A percentile compares a stretch with the other conserved stretches of the same genome.
These are phyloP conservation scores for Corchorus olitorius DNA, from an alignment of 345 rosid genomes.

Conservation along the genomic window DNA sequence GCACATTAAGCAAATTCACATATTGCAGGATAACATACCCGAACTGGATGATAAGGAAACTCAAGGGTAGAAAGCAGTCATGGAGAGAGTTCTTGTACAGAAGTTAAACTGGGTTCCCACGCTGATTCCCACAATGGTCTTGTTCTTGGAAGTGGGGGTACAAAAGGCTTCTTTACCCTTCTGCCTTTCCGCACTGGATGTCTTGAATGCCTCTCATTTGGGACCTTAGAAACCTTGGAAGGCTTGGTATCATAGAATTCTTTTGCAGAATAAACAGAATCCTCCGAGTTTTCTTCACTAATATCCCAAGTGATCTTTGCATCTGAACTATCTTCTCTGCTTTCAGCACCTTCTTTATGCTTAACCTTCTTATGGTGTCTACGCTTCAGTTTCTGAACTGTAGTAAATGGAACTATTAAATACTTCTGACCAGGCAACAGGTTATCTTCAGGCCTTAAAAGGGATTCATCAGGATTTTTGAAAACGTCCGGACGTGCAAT, in stretches of 20 bases:
- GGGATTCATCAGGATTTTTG: conserved; percentile 41
- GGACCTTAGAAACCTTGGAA: conserved; percentile 16
- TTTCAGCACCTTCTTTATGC: conserved; percentile 19
- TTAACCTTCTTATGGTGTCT: conserved; percentile 28
- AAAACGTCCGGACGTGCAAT: conserved; percentile 59
- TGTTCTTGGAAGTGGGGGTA: conserved; percentile 49
- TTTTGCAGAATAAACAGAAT: conserved; percentile 42
- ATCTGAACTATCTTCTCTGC: conserved; percentile 26
- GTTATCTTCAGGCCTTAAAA: conserved; percentile 45
- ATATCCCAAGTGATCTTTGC: conserved; percentile 39
- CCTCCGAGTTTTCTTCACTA: conserved; percentile 29
- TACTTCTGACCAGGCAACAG: conserved; percentile 55
- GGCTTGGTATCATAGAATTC: conserved; percentile 41
- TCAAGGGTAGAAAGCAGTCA: conserved; percentile 20
- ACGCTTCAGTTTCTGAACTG: conserved; percentile 47
- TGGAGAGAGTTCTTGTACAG: conserved; percentile 58
- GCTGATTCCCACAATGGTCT: conserved; percentile 18
- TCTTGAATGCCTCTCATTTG: conserved; percentile 29
- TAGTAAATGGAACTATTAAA: conserved; percentile 47
- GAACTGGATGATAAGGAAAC: conserved; percentile 7
- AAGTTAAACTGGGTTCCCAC: conserved; percentile 63
- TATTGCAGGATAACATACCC: conserved; percentile 20
- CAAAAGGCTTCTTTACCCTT: conserved; percentile 48
- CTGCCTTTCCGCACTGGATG: conserved; percentile 20
- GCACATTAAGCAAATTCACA: neutral